A percentile compares a stretch with the other conserved stretches of the same genome.
These are phyloP conservation scores for Anisodus tanguticus DNA, from an alignment of 257 asterid genomes.

Conservation along the genomic window DNA sequence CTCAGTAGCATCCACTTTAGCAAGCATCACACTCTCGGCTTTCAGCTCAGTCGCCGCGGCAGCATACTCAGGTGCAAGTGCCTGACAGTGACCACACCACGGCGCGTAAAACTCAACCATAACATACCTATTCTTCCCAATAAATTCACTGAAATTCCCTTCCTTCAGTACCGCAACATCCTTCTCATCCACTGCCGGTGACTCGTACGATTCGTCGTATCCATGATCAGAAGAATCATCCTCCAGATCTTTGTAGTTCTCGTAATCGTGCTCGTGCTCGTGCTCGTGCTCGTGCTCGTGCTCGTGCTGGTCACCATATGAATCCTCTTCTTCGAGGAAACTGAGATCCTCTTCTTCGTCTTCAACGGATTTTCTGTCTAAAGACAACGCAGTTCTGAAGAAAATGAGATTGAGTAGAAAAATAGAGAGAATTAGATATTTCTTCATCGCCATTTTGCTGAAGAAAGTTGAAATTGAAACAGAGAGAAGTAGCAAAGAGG, in stretches of 20 bases:
- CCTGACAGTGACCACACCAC: slow-evolving; percentile 96
- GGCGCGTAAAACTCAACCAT: slow-evolving; percentile 98
- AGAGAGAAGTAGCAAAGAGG: not conserved
- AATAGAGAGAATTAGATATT: no score
- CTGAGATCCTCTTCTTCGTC: slow-evolving; percentile 88
- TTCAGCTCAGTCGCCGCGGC: slow-evolving; percentile 92
- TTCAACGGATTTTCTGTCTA: not conserved
- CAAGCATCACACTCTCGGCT: slow-evolving; percentile 66
- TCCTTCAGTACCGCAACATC: slow-evolving; percentile 82
- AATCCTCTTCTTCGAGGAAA: slow-evolving; percentile 63
- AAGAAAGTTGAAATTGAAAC: slow-evolving; percentile 7
- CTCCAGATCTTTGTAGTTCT: slow-evolving; percentile 73
- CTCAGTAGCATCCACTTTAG: slow-evolving; percentile 88
- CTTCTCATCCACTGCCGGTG: slow-evolving; percentile 73
- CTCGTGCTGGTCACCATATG: slow-evolving; percentile 39
- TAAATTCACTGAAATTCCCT: slow-evolving; percentile 68
- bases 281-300: slow-evolving; percentile 34
- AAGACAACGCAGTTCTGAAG: slow-evolving; percentile 28
- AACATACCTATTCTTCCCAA: slow-evolving; percentile 69
- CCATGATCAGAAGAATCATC: slow-evolving; percentile 47
- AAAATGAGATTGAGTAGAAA: no score
- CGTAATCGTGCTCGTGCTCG: slow-evolving; percentile 37
- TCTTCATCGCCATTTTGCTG: slow-evolving; percentile 20
- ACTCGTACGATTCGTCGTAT: slow-evolving; percentile 25
- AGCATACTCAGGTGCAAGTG: slow-evolving; percentile 91